Base-by-base conservation (phyloP, 2,329 filamentous ascomycete genomes). In the Paecilomyces dactylethromorphus region DNA sequence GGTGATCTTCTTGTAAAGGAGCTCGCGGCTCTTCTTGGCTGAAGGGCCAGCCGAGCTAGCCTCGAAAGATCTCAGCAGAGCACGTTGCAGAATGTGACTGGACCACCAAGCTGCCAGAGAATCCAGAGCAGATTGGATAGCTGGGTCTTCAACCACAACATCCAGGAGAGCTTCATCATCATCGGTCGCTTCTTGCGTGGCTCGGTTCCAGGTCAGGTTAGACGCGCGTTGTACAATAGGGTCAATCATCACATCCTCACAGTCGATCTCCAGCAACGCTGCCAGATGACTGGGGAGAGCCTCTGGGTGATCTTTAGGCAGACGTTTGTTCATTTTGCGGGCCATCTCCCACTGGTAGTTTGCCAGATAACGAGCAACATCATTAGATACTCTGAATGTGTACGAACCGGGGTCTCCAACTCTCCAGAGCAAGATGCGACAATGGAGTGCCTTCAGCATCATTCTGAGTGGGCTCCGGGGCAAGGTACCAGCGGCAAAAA, bases 51-150 rank as follows among this genome's bases (percentile, higher is more conserved):
- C 79, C 59, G 82, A 82, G 32, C 80, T 73, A 13, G 77, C 75
- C 50, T 83, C 81, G 33, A 95, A 79, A 35, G 84, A 87, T 15
- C 80, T 79, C 12, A 86, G 79, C 29, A 97, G 81, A 2, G 85
- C 86, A 59, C 83, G 82, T 66, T 92, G 89, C 39, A 96, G 77
- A 12, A 85, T 80, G 58, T 88, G 81, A 63, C 86, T 91, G 0
- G 92, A 95, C 79, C 87, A 94, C 92, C 92, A 97, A 1, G 92
- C 91, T 6, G 92, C 91, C 56, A 97, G 85, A 12, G 91, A 92
- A 73, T 97, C 93, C 64, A 97, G 84, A 0, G 92, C 91, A 18
- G 91, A 94, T 56, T 89, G 86, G 60, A 97, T 90, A 2, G 91
- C 88, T 56, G 86, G 85, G 68, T 97, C 93, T 60, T 94, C 89